Base-by-base conservation (phyloP, 805 yeast species). In the Metschnikowia borealis region DNA sequence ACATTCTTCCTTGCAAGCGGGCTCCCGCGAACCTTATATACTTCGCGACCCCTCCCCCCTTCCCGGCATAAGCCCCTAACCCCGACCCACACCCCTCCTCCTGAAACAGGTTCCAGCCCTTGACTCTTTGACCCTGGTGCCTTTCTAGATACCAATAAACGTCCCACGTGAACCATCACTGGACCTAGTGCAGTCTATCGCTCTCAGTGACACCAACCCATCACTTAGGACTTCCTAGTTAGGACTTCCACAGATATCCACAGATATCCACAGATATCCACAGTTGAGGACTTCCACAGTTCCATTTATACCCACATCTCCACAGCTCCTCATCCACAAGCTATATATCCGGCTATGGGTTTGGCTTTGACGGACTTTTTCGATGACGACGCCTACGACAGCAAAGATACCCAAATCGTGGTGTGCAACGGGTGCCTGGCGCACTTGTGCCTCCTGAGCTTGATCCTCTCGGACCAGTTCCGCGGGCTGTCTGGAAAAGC, bases 401-500 rank as follows among this genome's bases (percentile, higher is more conserved):
- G 63, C 14, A 58, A 63, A 11, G 69, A 68, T 31, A 66, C 69
- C 42, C 69, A 71, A 57, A 70, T 73, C 47, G 70, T 73, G 33
- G 65, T 70, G 17, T 73, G 78, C 55, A 64, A 64, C 50, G 67
- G 67, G 42, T 73, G 78, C 55, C 67, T 69, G 41, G 61, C 71
- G 20, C 78, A 73, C 58, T 61, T 73, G 43, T 73, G 78, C 51
- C 61, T 73, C 35, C 61, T 69, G 10, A 62, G 56, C 41, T 61
- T 73, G 44, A 63, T 73, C 40, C 59, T 69, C 26, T 66, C 71
- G 26, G 76, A 71, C 55, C 64, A 68, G 26, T 73, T 73, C 56
- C 60, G 62, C 38, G 77, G 77, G 5, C 63, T 67, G 46, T 64
- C 69, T 10, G 78, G 78, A 3, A 68, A 68, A 5, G 78, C 78